A percentile compares a stretch with the other conserved stretches of the same genome.
phyloP scores from a whole-genome alignment of 2,329 filamentous ascomycete species.

The Chalaropsis thielavioides region DNA sequence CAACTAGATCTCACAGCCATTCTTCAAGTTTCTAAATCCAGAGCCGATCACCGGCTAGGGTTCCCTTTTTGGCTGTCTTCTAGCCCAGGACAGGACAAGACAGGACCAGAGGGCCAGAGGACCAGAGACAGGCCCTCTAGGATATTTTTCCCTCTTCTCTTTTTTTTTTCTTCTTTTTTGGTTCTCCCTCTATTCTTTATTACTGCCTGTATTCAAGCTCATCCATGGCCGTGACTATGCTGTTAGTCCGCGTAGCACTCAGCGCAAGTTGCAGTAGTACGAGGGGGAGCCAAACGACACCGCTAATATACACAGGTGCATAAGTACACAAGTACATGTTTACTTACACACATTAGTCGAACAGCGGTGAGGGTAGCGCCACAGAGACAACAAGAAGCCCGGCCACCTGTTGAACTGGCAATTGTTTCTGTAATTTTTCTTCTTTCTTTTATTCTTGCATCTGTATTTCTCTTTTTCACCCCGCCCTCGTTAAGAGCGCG shows the following conservation, averaged over 20 bases:
- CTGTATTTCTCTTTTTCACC: neutral
- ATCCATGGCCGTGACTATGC: neutral
- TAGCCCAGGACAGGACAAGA: neutral
- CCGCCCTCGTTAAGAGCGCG: neutral
- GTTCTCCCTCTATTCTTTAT: neutral
- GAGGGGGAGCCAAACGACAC: neutral
- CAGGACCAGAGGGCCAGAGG: neutral
- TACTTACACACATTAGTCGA: no score
- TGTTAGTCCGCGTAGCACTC: neutral
- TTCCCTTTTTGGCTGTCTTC: neutral
- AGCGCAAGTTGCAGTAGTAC: neutral
- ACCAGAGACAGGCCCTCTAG: no score
- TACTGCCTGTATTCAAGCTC: neutral
- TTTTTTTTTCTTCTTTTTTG: no score
- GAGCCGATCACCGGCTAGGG: neutral
- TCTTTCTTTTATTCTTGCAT: neutral
- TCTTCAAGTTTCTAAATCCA: neutral
- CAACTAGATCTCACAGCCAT: neutral
- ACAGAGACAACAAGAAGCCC: neutral
- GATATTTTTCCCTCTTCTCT: no score
- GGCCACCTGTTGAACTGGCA: neutral
- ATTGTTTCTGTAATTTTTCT: no score
- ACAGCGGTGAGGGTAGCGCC: neutral
- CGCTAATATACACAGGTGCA: neutral
- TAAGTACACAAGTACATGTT: no score